Evolutionary conservation across 768 basidiomycete genomes (phyloP).

Genomic region (Tubosaeta sp.): DNA sequence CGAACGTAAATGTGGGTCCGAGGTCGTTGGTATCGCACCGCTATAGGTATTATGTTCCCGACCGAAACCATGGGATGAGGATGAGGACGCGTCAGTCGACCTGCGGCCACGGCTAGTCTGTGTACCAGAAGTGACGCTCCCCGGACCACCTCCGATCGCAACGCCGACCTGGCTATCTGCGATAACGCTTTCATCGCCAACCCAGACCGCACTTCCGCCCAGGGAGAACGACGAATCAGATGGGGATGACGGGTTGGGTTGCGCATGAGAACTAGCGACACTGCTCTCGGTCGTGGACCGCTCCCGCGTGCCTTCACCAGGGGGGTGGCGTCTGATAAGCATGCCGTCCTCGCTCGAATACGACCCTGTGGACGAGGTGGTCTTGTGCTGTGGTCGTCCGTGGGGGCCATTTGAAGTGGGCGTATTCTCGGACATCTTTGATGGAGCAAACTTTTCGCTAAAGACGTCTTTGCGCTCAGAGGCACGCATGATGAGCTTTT

Average conservation of each 20-base stretch:
- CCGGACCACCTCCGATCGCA: slow-evolving; percentile 42
- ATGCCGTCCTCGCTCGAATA: slow-evolving; percentile 68
- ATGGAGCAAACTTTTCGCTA: slow-evolving; percentile 66
- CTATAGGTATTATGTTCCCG: slow-evolving; percentile 39
- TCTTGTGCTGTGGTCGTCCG: slow-evolving; percentile 37
- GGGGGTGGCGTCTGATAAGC: slow-evolving; percentile 36
- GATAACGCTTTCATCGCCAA: slow-evolving; percentile 65
- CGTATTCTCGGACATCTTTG: slow-evolving; percentile 17
- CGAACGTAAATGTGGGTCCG: slow-evolving; percentile 46
- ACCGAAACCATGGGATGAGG: slow-evolving; percentile 46
- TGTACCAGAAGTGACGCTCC: slow-evolving; percentile 43
- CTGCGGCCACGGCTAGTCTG: slow-evolving; percentile 48
- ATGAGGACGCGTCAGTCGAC: slow-evolving; percentile 71
- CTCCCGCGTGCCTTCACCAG: slow-evolving; percentile 31
- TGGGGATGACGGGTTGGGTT: slow-evolving; percentile 47
- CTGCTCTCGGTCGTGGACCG: slow-evolving; percentile 40
- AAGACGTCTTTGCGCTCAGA: slow-evolving; percentile 93
- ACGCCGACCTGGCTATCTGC: slow-evolving; percentile 40
- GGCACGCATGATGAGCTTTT: slow-evolving; percentile 85
- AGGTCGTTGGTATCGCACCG: slow-evolving; percentile 37
- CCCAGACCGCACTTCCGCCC: slow-evolving; percentile 82
- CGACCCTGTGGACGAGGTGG: slow-evolving; percentile 56
- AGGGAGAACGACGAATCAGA: slow-evolving; percentile 73
- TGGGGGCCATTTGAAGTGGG: slow-evolving; percentile 5
- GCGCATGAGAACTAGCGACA: slow-evolving; percentile 28